Conservation (phyloP, 169 alveolate species). For the Cyclospora cayetanensis region DNA sequence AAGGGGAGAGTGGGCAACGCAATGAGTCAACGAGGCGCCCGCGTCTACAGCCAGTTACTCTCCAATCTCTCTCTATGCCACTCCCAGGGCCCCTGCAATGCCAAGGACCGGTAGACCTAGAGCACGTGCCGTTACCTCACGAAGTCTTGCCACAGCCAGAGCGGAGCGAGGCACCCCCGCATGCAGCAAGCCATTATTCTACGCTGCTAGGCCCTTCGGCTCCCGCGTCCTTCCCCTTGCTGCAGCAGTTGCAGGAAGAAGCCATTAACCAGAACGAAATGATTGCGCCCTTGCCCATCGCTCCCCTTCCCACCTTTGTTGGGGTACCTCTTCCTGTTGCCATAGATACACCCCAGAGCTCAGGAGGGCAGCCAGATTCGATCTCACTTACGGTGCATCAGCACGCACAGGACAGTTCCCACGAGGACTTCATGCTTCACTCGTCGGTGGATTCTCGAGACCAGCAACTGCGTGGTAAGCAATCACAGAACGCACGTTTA, state of each 20-base stretch:
- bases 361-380: background rate
- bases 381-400: background rate
- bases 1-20: background rate
- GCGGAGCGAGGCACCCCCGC: background rate
- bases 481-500: too few relatives aligned
- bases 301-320: background rate
- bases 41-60: background rate
- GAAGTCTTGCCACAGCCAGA: background rate
- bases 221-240: background rate
- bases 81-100: background rate
- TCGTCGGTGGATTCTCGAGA: too few relatives aligned
- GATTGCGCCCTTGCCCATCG: background rate
- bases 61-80: background rate
- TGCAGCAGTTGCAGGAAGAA: constrained; percentile 26
- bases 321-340: constrained; percentile 10
- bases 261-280: background rate
- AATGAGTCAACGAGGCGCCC: background rate
- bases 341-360: background rate
- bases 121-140: background rate
- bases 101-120: background rate
- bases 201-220: background rate
- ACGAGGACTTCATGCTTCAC: too few relatives aligned
- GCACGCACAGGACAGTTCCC: background rate
- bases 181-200: background rate
- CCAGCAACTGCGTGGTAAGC: too few relatives aligned